A percentile compares a stretch with the other conserved stretches of the same genome.
These are phyloP conservation scores for Xylaria sp. DNA, from an alignment of 2,329 filamentous ascomycete species.

Conservation along the genomic window DNA sequence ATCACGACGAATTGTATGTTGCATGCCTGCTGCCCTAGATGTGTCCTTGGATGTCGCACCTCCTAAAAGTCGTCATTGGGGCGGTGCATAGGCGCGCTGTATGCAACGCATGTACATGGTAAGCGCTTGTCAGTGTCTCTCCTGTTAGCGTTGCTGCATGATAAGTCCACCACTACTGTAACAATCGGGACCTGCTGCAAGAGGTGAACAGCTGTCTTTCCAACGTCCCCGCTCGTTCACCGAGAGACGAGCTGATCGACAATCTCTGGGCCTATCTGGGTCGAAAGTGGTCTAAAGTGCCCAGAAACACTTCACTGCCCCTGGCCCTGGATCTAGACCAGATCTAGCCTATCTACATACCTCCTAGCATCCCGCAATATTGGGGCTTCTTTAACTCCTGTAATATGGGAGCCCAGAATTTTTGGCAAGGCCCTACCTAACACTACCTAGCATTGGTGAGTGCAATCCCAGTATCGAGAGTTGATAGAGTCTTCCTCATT, in stretches of 20 bases:
- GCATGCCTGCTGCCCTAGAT: neutral
- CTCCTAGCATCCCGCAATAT: neutral
- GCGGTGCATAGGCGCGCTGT: too few species aligned
- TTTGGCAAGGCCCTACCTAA: neutral
- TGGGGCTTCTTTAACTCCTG: neutral
- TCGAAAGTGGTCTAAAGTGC: neutral
- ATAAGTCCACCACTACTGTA: too few species aligned
- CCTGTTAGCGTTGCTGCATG: too few species aligned
- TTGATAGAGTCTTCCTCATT: too few species aligned
- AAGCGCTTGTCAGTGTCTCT: neutral
- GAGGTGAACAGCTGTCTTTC: too few species aligned
- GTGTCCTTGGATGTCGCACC: too few species aligned
- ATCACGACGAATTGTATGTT: neutral
- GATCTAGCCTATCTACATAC: neutral
- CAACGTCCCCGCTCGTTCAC: conserved; percentile 22
- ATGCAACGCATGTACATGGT: too few species aligned
- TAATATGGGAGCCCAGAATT: neutral
- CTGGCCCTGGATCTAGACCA: conserved; percentile 9
- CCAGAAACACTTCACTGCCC: neutral
- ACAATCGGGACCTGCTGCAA: neutral
- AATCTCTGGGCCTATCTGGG: neutral
- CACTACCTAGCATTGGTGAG: too few species aligned
- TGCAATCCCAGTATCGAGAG: too few species aligned
- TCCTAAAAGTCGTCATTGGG: too few species aligned
- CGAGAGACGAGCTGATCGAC: conserved; percentile 23